These are phyloP conservation scores for Cladosporium sp. DNA, from an alignment of 2,329 filamentous ascomycete species.

Conservation along the genomic window DNA sequence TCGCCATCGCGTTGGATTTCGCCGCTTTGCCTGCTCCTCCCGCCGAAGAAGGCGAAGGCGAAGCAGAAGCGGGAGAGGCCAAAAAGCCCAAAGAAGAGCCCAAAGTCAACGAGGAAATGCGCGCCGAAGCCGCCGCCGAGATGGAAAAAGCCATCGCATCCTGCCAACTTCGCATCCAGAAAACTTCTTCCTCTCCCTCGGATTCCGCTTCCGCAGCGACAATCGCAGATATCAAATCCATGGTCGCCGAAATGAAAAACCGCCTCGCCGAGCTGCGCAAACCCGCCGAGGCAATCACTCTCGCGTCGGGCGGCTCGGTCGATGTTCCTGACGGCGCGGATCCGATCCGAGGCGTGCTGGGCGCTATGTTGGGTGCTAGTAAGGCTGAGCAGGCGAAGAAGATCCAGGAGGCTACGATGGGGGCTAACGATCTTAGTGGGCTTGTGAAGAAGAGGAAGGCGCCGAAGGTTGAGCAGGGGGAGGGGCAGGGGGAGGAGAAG, in stretches of 20 bases:
- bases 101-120: slow-evolving; percentile 62
- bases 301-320: slow-evolving; percentile 37
- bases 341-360: slow-evolving; percentile 58
- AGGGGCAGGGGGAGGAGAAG: background rate
- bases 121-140: slow-evolving; percentile 66
- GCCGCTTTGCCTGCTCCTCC: slow-evolving; percentile 68
- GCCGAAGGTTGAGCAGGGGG: slow-evolving; percentile 14
- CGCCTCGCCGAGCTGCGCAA: slow-evolving; percentile 67
- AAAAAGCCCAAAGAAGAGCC: slow-evolving; percentile 35
- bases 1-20: slow-evolving; percentile 92
- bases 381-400: slow-evolving; percentile 58
- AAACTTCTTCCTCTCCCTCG: slow-evolving; percentile 62
- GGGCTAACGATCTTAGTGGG: slow-evolving; percentile 68
- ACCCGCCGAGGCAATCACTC: slow-evolving; percentile 56
- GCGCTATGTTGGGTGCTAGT: slow-evolving; percentile 59
- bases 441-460: slow-evolving; percentile 54
- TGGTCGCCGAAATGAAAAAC: slow-evolving; percentile 74
- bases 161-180: slow-evolving; percentile 65
- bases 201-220: slow-evolving; percentile 63
- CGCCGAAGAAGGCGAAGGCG: slow-evolving; percentile 36
- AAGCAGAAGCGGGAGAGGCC: slow-evolving; percentile 38
- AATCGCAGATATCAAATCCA: slow-evolving; percentile 71
- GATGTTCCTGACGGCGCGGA: slow-evolving; percentile 42
- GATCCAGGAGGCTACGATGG: slow-evolving; percentile 68
- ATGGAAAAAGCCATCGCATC: slow-evolving; percentile 71